Evolutionary conservation across 176 grass and related monocot species (phyloP).

Genomic region (Triticum turgidum): DNA sequence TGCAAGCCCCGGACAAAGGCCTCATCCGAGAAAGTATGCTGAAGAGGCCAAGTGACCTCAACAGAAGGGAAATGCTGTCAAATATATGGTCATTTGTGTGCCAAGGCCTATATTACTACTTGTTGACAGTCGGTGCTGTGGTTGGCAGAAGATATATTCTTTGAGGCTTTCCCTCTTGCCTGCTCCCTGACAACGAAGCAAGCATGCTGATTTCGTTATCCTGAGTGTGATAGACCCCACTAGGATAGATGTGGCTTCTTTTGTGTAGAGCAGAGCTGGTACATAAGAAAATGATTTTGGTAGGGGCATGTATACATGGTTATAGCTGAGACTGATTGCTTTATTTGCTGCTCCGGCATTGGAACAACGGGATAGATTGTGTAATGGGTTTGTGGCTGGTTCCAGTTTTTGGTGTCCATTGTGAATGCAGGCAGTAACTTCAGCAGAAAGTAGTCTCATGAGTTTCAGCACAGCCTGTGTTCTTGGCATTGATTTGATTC

Average conservation of each 20-base stretch:
- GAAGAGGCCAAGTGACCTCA: neutral
- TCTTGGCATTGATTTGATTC: neutral
- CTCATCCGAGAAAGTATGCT: neutral
- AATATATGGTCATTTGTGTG: conserved; percentile 3
- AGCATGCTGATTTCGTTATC: conserved; percentile 30
- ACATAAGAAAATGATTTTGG: conserved; percentile 65
- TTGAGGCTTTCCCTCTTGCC: conserved; percentile 16
- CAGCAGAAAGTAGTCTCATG: conserved; percentile 19
- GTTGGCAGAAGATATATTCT: conserved; percentile 28
- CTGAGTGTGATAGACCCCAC: conserved; percentile 38
- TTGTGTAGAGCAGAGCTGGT: conserved; percentile 56
- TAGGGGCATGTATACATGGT: conserved; percentile 52
- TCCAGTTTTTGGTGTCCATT: conserved; percentile 15
- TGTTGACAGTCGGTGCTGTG: neutral
- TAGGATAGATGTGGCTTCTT: conserved; percentile 57
- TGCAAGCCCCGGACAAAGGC: conserved; percentile 3
- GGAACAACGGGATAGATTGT: conserved; percentile 42
- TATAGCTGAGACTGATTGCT: conserved; percentile 36
- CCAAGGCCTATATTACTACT: conserved; percentile 23
- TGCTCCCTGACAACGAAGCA: conserved; percentile 25
- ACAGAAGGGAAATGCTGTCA: conserved; percentile 12
- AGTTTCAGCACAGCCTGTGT: conserved; percentile 4
- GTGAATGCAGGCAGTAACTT: conserved; percentile 27
- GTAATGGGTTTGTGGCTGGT: conserved; percentile 39
- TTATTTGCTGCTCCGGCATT: conserved; percentile 26